Percentiles rank a stretch among this genome's conserved stretches.
Evolutionary conservation across 176 grass and related monocot genomes (phyloP).

Genomic region (Chloris gayana): DNA sequence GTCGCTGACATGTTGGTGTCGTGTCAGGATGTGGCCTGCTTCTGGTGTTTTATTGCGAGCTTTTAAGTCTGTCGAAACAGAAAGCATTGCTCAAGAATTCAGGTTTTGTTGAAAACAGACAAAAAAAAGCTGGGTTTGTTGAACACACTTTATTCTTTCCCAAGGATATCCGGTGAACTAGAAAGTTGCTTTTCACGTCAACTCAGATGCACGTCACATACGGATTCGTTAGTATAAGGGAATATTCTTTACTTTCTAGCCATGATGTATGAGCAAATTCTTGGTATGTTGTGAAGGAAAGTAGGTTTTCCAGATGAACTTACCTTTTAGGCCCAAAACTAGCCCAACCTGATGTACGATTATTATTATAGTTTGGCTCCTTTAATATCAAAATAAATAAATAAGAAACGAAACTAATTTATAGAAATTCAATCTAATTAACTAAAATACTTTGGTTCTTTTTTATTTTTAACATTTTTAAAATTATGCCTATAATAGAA

Average conservation of each 20-base stretch:
- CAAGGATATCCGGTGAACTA: neutral
- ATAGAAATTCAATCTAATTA: too few relatives aligned
- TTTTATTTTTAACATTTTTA: too few relatives aligned
- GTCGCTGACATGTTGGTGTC: neutral
- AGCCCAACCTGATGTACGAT: too few relatives aligned
- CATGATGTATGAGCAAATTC: neutral
- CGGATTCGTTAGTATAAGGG: neutral
- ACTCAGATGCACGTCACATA: neutral
- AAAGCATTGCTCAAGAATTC: neutral
- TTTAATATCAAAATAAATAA: too few relatives aligned
- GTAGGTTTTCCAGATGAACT: too few relatives aligned
- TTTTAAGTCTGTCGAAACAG: neutral
- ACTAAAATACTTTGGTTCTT: too few relatives aligned
- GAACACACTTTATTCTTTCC: neutral
- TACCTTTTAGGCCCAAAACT: too few relatives aligned
- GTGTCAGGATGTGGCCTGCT: too few relatives aligned
- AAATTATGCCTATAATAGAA: too few relatives aligned
- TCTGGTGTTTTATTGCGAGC: neutral
- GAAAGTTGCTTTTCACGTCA: neutral
- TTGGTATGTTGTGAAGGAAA: too few relatives aligned
- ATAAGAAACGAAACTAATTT: too few relatives aligned
- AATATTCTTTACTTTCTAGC: neutral
- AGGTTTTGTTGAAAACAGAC: neutral
- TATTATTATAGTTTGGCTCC: too few relatives aligned
- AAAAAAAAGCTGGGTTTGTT: neutral